Percentiles rank a stretch among this genome's conserved stretches.
phyloP scores from a whole-genome alignment of 345 rosid species.

The Brassica cretica region DNA sequence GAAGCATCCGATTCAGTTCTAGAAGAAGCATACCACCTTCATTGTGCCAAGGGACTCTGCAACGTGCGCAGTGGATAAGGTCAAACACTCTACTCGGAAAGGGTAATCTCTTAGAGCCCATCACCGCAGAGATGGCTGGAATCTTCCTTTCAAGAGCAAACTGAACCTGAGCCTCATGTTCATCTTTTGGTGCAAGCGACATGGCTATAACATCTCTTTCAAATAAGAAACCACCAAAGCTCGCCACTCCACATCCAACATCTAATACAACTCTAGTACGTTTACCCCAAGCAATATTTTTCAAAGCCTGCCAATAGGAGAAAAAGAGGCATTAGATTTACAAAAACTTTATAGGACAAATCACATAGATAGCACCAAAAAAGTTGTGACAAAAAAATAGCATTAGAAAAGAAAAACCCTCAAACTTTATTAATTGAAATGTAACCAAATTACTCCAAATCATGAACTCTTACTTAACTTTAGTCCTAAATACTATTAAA shows the following conservation, averaged over 20 bases:
- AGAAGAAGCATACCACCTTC: constrained; percentile 82
- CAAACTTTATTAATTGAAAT: background rate
- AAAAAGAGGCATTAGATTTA: background rate
- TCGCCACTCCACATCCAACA: constrained; percentile 97
- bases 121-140: constrained; percentile 94
- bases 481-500: no score
- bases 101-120: constrained; percentile 88
- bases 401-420: background rate
- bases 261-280: constrained; percentile 71
- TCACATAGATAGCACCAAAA: background rate
- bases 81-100: constrained; percentile 93
- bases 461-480: no score
- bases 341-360: background rate
- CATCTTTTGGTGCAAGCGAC: constrained; percentile 98
- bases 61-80: constrained; percentile 89
- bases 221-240: constrained; percentile 88
- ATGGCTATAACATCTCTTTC: constrained; percentile 85
- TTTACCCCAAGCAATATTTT: constrained; percentile 80
- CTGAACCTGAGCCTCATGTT: constrained; percentile 96
- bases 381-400: background rate
- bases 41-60: constrained; percentile 93
- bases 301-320: constrained; percentile 51
- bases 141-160: constrained; percentile 95
- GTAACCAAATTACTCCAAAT: background rate
- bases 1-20: constrained; percentile 79